A percentile compares a stretch with the other conserved stretches of the same genome.
Conservation (phyloP, 164 flowering plant genomes). For the Tinospora cordifolia region DNA sequence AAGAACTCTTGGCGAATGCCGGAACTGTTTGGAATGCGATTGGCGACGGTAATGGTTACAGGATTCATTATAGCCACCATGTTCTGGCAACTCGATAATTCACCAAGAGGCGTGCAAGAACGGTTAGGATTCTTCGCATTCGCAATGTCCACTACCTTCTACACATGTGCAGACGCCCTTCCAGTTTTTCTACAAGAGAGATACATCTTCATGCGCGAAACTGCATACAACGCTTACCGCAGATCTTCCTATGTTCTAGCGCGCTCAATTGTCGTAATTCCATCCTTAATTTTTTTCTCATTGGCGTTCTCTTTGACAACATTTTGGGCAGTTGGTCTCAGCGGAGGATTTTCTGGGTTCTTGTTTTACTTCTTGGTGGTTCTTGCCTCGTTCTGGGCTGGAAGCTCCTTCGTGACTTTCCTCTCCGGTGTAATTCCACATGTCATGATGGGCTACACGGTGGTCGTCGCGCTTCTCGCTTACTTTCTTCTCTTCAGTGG, state of each 20-base stretch:
- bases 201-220: slow-evolving; percentile 90
- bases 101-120: slow-evolving; percentile 81
- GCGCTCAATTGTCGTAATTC: slow-evolving; percentile 53
- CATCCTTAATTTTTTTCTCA: slow-evolving; percentile 57
- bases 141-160: slow-evolving; percentile 95
- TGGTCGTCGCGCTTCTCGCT: slow-evolving; percentile 72
- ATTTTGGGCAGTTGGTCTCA: slow-evolving; percentile 73
- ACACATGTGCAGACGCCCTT: slow-evolving; percentile 89
- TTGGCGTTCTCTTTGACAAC: slow-evolving; percentile 56
- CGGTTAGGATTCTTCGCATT: slow-evolving; percentile 90
- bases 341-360: slow-evolving; percentile 63
- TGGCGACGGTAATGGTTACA: slow-evolving; percentile 66
- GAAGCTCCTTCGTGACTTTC: slow-evolving; percentile 85
- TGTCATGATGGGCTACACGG: slow-evolving; percentile 77
- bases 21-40: slow-evolving; percentile 59
- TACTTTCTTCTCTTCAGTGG: slow-evolving; percentile 90
- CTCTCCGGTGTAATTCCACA: slow-evolving; percentile 71
- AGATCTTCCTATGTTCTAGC: slow-evolving; percentile 79
- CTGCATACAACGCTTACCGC: slow-evolving; percentile 90
- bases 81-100: slow-evolving; percentile 67
- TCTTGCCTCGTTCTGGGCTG: slow-evolving; percentile 88
- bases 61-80: slow-evolving; percentile 83
- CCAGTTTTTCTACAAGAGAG: slow-evolving; percentile 85
- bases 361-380: slow-evolving; percentile 53
- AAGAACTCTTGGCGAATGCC: slow-evolving; percentile 69